These are phyloP conservation scores for Citrus hindsii DNA, from an alignment of 345 rosid genomes.

Conservation along the genomic window DNA sequence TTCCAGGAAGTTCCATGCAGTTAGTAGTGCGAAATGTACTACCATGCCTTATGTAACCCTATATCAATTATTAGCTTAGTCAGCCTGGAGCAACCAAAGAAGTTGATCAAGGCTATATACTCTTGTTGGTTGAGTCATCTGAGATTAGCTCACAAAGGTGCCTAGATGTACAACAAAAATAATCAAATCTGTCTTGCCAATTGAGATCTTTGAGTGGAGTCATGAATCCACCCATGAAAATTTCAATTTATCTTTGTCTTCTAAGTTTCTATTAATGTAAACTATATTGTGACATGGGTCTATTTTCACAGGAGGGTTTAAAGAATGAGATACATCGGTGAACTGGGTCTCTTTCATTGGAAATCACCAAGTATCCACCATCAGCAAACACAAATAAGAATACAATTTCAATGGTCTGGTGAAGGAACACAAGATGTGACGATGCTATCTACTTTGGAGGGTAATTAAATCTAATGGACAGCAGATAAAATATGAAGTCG, in stretches of 20 bases:
- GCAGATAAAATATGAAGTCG: constrained; percentile 15
- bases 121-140: not conserved
- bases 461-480: not conserved
- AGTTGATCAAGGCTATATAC: not conserved
- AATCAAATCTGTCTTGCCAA: too few relatives aligned
- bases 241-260: not conserved
- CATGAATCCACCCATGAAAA: not conserved
- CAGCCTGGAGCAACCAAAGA: not conserved
- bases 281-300: not conserved
- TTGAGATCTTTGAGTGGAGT: not conserved
- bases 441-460: constrained; percentile 4
- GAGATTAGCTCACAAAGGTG: not conserved
- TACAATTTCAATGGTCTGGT: not conserved
- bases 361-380: constrained; percentile 6
- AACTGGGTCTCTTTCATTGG: not conserved
- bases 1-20: not conserved
- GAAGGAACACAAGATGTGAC: not conserved
- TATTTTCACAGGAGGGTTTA: constrained; percentile 32
- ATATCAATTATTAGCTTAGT: not conserved
- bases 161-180: not conserved
- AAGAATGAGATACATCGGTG: constrained; percentile 19
- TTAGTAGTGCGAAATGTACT: not conserved
- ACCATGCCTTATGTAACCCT: not conserved
- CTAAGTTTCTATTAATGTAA: not conserved
- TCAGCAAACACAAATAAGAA: not conserved